Conservation (phyloP, 2,329 filamentous ascomycete species). For the Seiridium cupressi region DNA sequence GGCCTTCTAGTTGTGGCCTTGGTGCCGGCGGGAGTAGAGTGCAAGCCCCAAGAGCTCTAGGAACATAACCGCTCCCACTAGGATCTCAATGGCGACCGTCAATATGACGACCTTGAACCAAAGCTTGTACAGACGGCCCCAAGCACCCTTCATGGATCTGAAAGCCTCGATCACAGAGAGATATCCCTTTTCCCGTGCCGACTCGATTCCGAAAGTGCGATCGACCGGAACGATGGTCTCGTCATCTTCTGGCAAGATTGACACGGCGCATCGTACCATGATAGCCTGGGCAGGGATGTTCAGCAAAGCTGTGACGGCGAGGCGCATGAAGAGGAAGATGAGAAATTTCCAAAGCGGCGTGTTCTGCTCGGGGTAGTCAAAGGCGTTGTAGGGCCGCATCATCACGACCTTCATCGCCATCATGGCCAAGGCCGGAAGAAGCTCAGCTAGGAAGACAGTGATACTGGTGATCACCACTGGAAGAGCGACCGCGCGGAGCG, state of each 20-base stretch:
- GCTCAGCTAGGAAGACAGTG: not conserved
- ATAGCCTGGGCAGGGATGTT: constrained; percentile 72
- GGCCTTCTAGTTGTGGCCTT: too few species aligned
- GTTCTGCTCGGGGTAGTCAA: not conserved
- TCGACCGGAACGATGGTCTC: constrained; percentile 85
- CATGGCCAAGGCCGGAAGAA: not conserved
- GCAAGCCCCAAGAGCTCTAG: not conserved
- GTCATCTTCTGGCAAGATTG: constrained; percentile 75
- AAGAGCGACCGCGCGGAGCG: constrained; percentile 64
- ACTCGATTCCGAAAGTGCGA: constrained; percentile 70
- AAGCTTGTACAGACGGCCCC: constrained; percentile 68
- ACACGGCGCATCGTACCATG: constrained; percentile 79
- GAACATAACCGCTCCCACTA: not conserved
- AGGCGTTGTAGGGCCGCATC: not conserved
- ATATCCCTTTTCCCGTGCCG: constrained; percentile 65
- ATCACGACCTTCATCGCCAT: not conserved
- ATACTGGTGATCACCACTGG: constrained; percentile 58
- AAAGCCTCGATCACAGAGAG: constrained; percentile 72
- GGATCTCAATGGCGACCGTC: not conserved
- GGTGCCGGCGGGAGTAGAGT: not conserved
- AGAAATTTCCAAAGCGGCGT: constrained; percentile 41
- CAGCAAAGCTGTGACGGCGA: constrained; percentile 42
- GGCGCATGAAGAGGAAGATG: constrained; percentile 40
- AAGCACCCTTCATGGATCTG: constrained; percentile 69
- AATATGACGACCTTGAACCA: constrained; percentile 67